Percentiles rank a stretch among this genome's conserved stretches.
Evolutionary conservation across 768 basidiomycete genomes (phyloP).

Genomic region (Paxillus rubicundulus): DNA sequence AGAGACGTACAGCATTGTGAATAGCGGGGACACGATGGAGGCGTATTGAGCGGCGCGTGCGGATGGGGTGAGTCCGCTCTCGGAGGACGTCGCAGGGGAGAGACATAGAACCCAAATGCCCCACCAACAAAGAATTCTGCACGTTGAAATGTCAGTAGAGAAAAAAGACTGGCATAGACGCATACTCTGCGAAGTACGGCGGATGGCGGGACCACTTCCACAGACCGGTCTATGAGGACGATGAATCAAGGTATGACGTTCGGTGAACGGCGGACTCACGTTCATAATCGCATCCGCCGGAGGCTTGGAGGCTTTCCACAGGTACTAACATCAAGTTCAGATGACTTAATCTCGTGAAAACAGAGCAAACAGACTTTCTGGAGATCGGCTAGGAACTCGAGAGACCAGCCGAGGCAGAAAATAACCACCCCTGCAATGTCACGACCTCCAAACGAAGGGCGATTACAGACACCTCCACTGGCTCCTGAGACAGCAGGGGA

Average conservation of each 20-base stretch:
- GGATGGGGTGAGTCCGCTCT: conserved; percentile 32
- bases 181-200: conserved; percentile 70
- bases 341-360: not conserved
- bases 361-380: conserved; percentile 45
- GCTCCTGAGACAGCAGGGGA: conserved; percentile 60
- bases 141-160: not conserved
- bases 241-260: not conserved
- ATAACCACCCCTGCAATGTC: conserved; percentile 65
- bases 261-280: conserved; percentile 27
- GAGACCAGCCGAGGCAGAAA: conserved; percentile 55
- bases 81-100: conserved; percentile 52
- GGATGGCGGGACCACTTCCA: conserved; percentile 65
- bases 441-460: conserved; percentile 52
- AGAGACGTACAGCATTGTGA: conserved; percentile 54
- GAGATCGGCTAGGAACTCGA: conserved; percentile 55
- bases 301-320: conserved; percentile 48
- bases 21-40: conserved; percentile 57
- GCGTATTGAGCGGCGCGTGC: conserved; percentile 57
- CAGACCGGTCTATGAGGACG: conserved; percentile 39
- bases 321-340: conserved; percentile 35
- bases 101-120: conserved; percentile 61
- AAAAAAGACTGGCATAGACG: not conserved
- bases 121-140: conserved; percentile 63
- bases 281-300: conserved; percentile 50
- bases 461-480: conserved; percentile 31